A percentile compares a stretch with the other conserved stretches of the same genome.
These are phyloP conservation scores for Crithidia bombi DNA, from an alignment of 208 protist genomes.

Conservation along the genomic window DNA sequence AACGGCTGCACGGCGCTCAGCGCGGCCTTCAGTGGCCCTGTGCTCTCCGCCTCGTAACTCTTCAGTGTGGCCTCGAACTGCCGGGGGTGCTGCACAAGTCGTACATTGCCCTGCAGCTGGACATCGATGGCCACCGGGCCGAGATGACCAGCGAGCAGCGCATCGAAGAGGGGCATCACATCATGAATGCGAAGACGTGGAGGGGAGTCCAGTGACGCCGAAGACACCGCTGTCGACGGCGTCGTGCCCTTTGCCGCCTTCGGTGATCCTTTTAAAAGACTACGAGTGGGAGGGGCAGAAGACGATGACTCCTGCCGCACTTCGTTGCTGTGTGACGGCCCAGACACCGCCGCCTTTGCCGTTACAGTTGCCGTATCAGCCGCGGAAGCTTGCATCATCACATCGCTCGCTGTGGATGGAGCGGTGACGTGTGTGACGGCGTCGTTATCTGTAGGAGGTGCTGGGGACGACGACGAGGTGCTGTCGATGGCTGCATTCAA, in stretches of 20 bases:
- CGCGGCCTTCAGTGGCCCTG: conserved; percentile 27
- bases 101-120: conserved; percentile 40
- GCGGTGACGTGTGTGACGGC: neutral
- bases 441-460: neutral
- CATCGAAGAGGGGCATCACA: conserved; percentile 45
- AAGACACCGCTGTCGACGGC: neutral
- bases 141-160: conserved; percentile 53
- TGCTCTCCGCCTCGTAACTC: conserved; percentile 38
- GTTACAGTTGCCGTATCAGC: neutral
- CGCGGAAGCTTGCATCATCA: too few relatives aligned
- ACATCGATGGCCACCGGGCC: conserved; percentile 74
- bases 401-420: too few relatives aligned
- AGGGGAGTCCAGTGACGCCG: neutral
- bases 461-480: neutral
- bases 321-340: too few relatives aligned
- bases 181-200: conserved; percentile 36
- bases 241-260: neutral
- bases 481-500: conserved; percentile 15
- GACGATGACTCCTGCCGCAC: too few relatives aligned
- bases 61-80: conserved; percentile 45
- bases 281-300: too few relatives aligned
- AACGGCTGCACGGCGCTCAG: conserved; percentile 43
- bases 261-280: too few relatives aligned
- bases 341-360: too few relatives aligned
- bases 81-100: conserved; percentile 48